Conservation (phyloP, 345 rosid species). For the Brassica cretica region DNA sequence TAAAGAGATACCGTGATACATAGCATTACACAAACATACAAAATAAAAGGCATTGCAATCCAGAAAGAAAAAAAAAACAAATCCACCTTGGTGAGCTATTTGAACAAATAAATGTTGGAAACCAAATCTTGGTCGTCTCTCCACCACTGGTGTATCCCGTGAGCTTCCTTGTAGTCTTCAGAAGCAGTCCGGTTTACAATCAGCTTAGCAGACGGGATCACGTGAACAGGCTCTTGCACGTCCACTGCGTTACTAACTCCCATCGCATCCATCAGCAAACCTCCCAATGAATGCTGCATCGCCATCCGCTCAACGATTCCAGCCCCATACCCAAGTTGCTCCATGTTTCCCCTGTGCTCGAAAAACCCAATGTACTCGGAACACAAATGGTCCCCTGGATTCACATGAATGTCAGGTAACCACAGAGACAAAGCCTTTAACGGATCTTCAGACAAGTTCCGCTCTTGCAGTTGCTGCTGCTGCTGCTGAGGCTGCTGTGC, state of each 20-base stretch:
- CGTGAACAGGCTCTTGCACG: conserved; percentile 65
- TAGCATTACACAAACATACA: too few species aligned
- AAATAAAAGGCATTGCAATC: background rate
- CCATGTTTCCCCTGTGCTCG: conserved; percentile 84
- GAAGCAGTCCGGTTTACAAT: conserved; percentile 47
- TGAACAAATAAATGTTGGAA: conserved; percentile 52
- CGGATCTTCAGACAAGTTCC: conserved; percentile 43
- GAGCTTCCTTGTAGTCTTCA: conserved; percentile 65
- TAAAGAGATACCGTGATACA: background rate
- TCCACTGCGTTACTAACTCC: conserved; percentile 55
- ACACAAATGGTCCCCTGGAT: conserved; percentile 70
- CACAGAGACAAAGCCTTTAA: conserved; percentile 55
- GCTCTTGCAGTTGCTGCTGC: conserved; percentile 22
- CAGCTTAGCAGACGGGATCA: conserved; percentile 79
- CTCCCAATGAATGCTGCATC: conserved; percentile 65
- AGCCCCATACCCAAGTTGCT: conserved; percentile 71
- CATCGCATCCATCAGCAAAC: conserved; percentile 59
- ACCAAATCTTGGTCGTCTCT: conserved; percentile 55
- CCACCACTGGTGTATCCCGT: conserved; percentile 98
- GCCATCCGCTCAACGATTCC: conserved; percentile 71
- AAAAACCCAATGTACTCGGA: conserved; percentile 82
- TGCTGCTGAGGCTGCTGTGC: conserved; percentile 24
- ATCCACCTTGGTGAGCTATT: conserved; percentile 22
- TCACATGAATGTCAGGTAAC: conserved; percentile 66
- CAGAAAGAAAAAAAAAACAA: background rate